Evolutionary conservation across 164 flowering plant species (phyloP).

Genomic region (Protea cynaroides): DNA sequence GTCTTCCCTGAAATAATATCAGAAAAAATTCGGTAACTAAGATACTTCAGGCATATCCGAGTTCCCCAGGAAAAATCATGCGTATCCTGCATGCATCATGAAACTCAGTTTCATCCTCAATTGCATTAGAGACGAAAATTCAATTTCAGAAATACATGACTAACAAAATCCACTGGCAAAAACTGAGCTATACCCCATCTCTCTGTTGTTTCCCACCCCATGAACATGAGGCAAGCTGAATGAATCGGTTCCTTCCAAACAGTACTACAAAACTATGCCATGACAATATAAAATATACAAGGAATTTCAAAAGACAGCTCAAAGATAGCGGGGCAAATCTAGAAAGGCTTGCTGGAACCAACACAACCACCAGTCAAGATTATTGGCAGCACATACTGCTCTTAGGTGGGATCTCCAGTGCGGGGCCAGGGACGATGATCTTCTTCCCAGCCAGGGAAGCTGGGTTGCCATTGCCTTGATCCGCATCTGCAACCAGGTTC

Average conservation of each 20-base stretch:
- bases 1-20: no score
- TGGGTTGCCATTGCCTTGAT: conserved; percentile 41
- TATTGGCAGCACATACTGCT: conserved; percentile 47
- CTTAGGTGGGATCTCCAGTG: conserved; percentile 58
- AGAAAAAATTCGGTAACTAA: no score
- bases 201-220: no score
- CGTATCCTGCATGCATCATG: no score
- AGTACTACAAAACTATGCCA: not conserved
- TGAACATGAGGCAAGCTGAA: not conserved
- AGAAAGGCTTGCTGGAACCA: not conserved
- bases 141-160: no score
- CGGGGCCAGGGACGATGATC: conserved; percentile 67
- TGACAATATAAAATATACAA: conserved; percentile 14
- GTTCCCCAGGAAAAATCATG: no score
- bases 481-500: conserved; percentile 50
- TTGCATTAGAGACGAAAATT: no score
- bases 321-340: not conserved
- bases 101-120: no score
- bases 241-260: not conserved
- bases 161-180: no score
- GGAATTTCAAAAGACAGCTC: conserved; percentile 12
- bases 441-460: conserved; percentile 55
- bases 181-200: no score
- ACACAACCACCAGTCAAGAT: conserved; percentile 13
- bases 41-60: no score